Evolutionary conservation across 192 early-diverging fungal genomes (phyloP), one percentile per base, ranked within the genome.

Genomic region (Diversispora epigaea): DNA sequence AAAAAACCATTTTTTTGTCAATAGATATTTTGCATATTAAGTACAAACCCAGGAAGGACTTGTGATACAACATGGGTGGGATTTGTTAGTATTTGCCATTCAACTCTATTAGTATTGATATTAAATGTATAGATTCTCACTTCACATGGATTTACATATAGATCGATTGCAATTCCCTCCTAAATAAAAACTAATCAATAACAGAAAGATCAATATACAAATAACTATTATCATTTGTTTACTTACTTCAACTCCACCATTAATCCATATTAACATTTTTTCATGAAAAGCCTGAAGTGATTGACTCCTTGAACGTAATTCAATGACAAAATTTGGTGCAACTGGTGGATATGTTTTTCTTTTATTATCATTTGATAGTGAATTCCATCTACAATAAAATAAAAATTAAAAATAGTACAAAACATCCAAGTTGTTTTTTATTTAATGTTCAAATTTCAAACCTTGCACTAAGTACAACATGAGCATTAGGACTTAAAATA

Each of bases 161-260:
- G 54, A 71, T 71, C 54, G 9, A 71, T 71, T 8, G 39, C 43
- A 17, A 14, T 63, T 46, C 60, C 67, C 61, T 70, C 76, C 63
- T 56, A 64, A 47, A 47, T n/a, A 22, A 47, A 44, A 22, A 3
- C 7, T 44, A 57, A n/a, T 41, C 32, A 57, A 56, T 71, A 43
- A 7, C 64, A 43, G 4, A 65, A 4, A 70, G 40, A 71, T 15
- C 55, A 11, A 70, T 32, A 52, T n/a, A 11, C 3, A 57, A 57
- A 39, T 56, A 32, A 14, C n/a, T 12, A 56, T 32, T 3, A 71
- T 71, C 14, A 49, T 5, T 70, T 44, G 63, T 52, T 43, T 56
- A 57, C 69, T 57, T 70, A 32, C 68, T 10, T 71, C 69, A 43
- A 21, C 54, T 6, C 68, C 69, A 14, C 4, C 69, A 40, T 40